These are phyloP conservation scores for Uronychia binucleata DNA, from an alignment of 73 alveolate species.

Conservation along the genomic window DNA sequence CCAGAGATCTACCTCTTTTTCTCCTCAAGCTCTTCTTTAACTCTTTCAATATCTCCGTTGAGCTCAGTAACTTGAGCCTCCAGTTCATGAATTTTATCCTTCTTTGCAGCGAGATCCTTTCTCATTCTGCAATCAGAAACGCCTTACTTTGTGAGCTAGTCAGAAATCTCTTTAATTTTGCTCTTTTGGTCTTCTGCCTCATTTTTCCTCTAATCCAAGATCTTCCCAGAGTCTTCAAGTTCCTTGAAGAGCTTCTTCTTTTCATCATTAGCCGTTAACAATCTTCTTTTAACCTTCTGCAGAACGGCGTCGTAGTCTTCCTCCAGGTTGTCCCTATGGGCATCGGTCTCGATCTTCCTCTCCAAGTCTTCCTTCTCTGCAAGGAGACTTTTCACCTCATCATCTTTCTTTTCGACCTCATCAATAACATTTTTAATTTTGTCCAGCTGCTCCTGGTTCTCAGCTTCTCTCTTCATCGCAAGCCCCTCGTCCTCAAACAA, in stretches of 20 bases:
- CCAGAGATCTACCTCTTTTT: neutral
- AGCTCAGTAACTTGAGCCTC: slow-evolving; percentile 1
- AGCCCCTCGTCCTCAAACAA: neutral
- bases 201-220: neutral
- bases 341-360: slow-evolving; percentile 4
- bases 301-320: neutral
- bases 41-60: neutral
- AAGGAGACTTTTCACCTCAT: neutral
- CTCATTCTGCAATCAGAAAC: neutral
- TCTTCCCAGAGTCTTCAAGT: neutral
- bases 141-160: neutral
- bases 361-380: neutral
- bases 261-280: neutral
- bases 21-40: neutral
- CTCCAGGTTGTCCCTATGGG: neutral
- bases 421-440: neutral
- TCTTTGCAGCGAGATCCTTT: neutral
- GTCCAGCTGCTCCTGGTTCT: neutral
- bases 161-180: neutral
- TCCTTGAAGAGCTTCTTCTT: neutral
- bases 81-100: neutral
- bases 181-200: neutral
- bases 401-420: neutral
- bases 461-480: neutral
- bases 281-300: neutral